A percentile compares a stretch with the other conserved stretches of the same genome.
Evolutionary conservation across 1,139 yeast genomes (phyloP).

Genomic region (Sugiyamaella neomexicana): DNA sequence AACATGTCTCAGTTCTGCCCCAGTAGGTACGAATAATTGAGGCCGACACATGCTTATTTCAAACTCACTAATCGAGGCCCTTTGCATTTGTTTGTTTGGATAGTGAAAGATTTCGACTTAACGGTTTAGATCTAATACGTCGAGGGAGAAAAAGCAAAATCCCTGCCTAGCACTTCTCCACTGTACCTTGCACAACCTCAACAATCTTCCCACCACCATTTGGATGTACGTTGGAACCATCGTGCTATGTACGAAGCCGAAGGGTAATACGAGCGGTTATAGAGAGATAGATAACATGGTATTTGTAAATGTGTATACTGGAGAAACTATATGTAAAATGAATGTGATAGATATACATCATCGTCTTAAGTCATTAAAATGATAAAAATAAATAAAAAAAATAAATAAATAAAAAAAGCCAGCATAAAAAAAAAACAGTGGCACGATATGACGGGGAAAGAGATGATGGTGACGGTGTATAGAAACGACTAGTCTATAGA

Average conservation of each 20-base stretch:
- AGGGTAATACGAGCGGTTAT: neutral
- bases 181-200: neutral
- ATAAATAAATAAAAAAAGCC: constrained; percentile 7
- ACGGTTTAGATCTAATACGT: no score
- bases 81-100: neutral
- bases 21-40: no score
- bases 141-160: no score
- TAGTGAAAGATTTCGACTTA: no score
- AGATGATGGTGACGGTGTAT: no score
- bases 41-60: no score
- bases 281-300: no score
- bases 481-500: constrained; percentile 11
- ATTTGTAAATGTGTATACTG: no score
- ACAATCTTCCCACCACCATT: neutral
- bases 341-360: constrained; percentile 3
- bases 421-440: neutral
- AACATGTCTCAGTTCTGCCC: no score
- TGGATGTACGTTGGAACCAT: neutral
- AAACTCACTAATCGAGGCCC: no score
- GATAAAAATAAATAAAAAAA: constrained; percentile 6
- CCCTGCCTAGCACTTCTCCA: neutral
- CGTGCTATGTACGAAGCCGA: neutral
- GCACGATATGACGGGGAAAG: no score
- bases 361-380: neutral
- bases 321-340: neutral